Evolutionary conservation across 225 moss, liverwort and hornwort genomes (phyloP), one percentile per base, ranked within the genome.

Genomic region (Pleurozium schreberi): DNA sequence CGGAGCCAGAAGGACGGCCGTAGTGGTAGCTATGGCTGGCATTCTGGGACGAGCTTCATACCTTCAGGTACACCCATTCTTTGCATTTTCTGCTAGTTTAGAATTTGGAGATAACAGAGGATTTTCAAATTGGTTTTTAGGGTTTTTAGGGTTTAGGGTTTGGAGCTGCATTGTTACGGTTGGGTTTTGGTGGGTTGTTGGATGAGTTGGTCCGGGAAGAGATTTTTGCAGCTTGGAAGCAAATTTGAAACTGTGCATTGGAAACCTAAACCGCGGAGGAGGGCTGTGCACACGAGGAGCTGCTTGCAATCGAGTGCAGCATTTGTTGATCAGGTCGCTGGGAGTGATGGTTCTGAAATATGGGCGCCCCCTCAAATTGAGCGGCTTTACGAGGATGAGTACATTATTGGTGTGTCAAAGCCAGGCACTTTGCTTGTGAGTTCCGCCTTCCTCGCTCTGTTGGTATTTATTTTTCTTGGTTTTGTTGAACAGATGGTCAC

Each of bases 341-440:
- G 40, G 38, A 89, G 64, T 69, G 93, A 87, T 16, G 87, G 18
- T 61, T 26, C 82, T 14, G 83, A 90, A 80, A 40, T 30, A 18
- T 96, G 95, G 95, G 83, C 90, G 86, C 90, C 95, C 75, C 93
- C 92, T 55, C 75, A 63, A 77, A 87, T 96, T 42, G 92, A 93
- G 69, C 92, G 91, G 67, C 93, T 96, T 60, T 96, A 95, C 55
- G 96, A 96, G 87, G 96, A 96, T 55, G 90, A 95, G 64, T 91
- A 93, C 91, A 90, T 96, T 67, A 87, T 95, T 28, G 96, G 93
- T 67, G 91, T 96, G 62, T 90, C 94, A 15, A 96, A 95, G 87
- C 96, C 96, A 64, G 96, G 94, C 74, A 94, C 93, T 70, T 87
- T 96, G 21, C 93, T 94, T 34, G 96, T 96, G 82, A 95, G 92